Conservation (phyloP, 73 alveolate genomes). For the Stentor coeruleus region DNA sequence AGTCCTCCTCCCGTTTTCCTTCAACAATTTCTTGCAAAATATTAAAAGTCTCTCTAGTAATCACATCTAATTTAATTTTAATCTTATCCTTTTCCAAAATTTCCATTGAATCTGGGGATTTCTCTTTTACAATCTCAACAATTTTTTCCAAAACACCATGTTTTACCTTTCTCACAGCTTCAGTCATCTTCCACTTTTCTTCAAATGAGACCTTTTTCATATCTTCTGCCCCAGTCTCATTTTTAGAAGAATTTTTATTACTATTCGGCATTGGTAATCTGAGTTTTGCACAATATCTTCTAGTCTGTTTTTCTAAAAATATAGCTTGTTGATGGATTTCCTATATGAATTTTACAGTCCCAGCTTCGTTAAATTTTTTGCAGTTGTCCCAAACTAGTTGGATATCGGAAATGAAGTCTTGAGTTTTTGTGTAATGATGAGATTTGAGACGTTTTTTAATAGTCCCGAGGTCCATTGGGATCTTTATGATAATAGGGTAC, state of each 20-base stretch:
- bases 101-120: slow-evolving; percentile 27
- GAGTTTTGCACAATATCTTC: slow-evolving; percentile 21
- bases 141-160: slow-evolving; percentile 45
- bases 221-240: not conserved
- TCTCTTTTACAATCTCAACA: slow-evolving; percentile 28
- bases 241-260: not conserved
- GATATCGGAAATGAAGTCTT: slow-evolving; percentile 74
- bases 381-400: slow-evolving; percentile 90
- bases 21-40: not conserved
- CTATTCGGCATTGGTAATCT: not conserved
- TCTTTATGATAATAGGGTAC: slow-evolving; percentile 79
- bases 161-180: slow-evolving; percentile 40
- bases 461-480: slow-evolving; percentile 96
- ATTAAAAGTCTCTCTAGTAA: slow-evolving; percentile 33
- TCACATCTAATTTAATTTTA: slow-evolving; percentile 34
- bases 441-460: slow-evolving; percentile 68
- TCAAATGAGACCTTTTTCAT: slow-evolving; percentile 6
- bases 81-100: slow-evolving; percentile 37
- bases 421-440: slow-evolving; percentile 52
- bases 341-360: slow-evolving; percentile 18
- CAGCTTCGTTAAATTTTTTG: slow-evolving; percentile 70
- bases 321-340: slow-evolving; percentile 53
- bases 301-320: slow-evolving; percentile 30
- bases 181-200: slow-evolving; percentile 43
- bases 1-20: not conserved